Conservation (phyloP, 2,329 filamentous ascomycete genomes). For the Diaporthe sp. region DNA sequence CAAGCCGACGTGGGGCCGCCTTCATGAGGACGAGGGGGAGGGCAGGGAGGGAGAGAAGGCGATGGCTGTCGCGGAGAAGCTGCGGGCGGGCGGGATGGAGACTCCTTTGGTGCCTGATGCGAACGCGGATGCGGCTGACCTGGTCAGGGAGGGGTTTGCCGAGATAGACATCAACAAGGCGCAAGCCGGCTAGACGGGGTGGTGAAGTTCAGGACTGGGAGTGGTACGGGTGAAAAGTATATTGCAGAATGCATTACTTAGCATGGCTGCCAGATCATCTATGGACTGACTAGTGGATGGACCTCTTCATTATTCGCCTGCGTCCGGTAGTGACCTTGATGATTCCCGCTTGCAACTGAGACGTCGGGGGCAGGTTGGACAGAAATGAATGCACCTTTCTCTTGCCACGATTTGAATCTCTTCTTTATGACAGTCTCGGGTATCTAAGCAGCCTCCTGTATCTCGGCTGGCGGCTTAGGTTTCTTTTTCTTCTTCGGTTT, state of each 20-base stretch:
- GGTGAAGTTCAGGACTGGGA: neutral
- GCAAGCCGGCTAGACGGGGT: neutral
- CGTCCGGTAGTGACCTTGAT: too few relatives aligned
- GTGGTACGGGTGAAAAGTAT: neutral
- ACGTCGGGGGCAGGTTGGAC: neutral
- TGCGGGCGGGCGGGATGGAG: slow-evolving; percentile 62
- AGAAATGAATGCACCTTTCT: neutral
- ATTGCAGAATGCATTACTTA: neutral
- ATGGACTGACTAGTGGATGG: neutral
- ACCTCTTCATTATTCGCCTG: too few relatives aligned
- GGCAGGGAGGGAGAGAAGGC: slow-evolving; percentile 47
- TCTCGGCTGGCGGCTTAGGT: slow-evolving; percentile 43
- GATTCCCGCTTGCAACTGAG: neutral
- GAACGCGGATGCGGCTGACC: slow-evolving; percentile 60
- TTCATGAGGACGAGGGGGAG: slow-evolving; percentile 51
- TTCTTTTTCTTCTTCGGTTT: slow-evolving; percentile 51
- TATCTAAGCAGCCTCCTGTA: slow-evolving; percentile 40
- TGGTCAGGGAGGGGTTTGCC: slow-evolving; percentile 70
- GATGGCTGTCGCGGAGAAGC: slow-evolving; percentile 52
- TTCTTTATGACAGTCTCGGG: slow-evolving; percentile 13
- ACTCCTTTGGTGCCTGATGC: slow-evolving; percentile 63
- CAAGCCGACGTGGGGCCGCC: slow-evolving; percentile 73
- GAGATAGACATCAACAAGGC: slow-evolving; percentile 52
- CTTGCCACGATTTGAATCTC: neutral
- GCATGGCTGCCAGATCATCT: neutral